Base-by-base conservation (phyloP, 1,284 basidiomycete genomes). In the Heterobasidion occidentale region DNA sequence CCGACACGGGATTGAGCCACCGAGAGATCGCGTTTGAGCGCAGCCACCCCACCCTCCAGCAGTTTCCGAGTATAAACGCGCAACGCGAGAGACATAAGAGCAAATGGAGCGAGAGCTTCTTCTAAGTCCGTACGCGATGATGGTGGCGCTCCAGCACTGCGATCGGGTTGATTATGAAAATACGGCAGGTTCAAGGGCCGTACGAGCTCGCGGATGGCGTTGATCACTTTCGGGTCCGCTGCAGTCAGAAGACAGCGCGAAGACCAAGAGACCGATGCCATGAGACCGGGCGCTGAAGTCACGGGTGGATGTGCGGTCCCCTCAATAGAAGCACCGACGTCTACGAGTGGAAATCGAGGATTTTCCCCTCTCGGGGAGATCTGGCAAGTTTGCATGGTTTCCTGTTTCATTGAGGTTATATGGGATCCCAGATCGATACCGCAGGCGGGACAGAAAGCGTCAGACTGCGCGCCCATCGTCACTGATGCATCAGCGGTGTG, bases 41-140 rank as follows among this genome's bases (percentile, higher is more conserved):
- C 51, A 36, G 51, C 55, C 46, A 55, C 46, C 7, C 55, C 56
- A 9, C 54, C 38, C 33, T 48, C 14, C 15, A 63, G 17, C 17
- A 63, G 47, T 0, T 60, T 59, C n/a, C 65, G 67, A 7, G 76
- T 56, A 53, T 79, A 71, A 34, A 57, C 61, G 57, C 70, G 68
- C 34, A 72, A 64, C 9, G 69, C 63, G 15, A 78, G 60, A 9
- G 77, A 69, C 33, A 84, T 66, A 36, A 77, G 58, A 5, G 78
- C 79, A 56, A 70, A 67, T 9, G 80, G 74, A 20, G 74, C 74
- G 7, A 83, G 67, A 4, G 52, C 38, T 8, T 42, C 6, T 42
- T 15, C 34, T 7, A 20, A 33, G 27, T 42, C 33, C 4, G 52
- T 27, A 14, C 9, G 33, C 46, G 27, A 12, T 42, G 58, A 38